These are phyloP conservation scores for Lyophyllum decastes DNA, from an alignment of 768 basidiomycete genomes.

Conservation along the genomic window DNA sequence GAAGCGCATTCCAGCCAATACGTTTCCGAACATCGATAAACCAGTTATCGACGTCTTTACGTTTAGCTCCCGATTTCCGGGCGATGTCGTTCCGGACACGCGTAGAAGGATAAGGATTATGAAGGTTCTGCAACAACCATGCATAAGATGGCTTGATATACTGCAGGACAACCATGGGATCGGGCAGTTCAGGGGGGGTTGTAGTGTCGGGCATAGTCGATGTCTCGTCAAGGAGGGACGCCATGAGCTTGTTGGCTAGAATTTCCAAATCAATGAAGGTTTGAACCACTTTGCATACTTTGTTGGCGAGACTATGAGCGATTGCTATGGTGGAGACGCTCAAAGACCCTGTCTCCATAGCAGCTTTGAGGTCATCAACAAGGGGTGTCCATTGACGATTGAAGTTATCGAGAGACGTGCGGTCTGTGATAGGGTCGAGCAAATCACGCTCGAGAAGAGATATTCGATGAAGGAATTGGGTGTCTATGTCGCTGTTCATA, in stretches of 20 bases:
- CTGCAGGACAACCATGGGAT: constrained; percentile 1
- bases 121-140: constrained; percentile 48
- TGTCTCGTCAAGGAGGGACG: constrained; percentile 5
- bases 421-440: constrained; percentile 4
- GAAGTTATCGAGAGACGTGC: constrained; percentile 9
- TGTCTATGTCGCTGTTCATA: constrained; percentile 6
- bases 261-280: constrained; percentile 12
- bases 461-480: constrained; percentile 6
- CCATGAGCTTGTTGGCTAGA: constrained; percentile 5
- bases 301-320: constrained; percentile 15
- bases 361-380: constrained; percentile 8
- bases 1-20: constrained; percentile 52
- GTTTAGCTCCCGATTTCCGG: constrained; percentile 12
- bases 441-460: constrained; percentile 11
- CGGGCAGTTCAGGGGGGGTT: background rate
- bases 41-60: constrained; percentile 46
- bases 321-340: constrained; percentile 6
- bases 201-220: background rate
- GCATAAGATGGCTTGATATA: constrained; percentile 31
- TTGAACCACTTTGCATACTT: background rate
- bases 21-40: constrained; percentile 50
- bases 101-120: constrained; percentile 52
- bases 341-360: constrained; percentile 7
- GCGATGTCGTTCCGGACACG: constrained; percentile 31
- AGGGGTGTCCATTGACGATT: constrained; percentile 11